These are phyloP conservation scores for Ilyonectria mors-panacis DNA, from an alignment of 2,329 filamentous ascomycete species.

Conservation along the genomic window DNA sequence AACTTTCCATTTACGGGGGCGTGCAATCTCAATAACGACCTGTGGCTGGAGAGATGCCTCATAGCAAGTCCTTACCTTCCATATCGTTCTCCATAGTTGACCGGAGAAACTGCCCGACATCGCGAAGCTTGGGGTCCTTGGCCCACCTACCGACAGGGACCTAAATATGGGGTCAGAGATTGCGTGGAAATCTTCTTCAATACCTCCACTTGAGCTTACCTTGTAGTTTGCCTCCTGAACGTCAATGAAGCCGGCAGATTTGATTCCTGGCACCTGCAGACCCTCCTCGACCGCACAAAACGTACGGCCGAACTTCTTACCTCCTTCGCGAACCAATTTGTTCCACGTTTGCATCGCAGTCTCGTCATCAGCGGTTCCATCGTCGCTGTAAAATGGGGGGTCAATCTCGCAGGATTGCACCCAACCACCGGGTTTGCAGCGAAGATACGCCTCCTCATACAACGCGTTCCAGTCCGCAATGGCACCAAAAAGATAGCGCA, in stretches of 20 bases:
- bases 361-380: slow-evolving; percentile 19
- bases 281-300: slow-evolving; percentile 16
- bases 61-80: slow-evolving; percentile 7
- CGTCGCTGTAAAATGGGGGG: slow-evolving; percentile 21
- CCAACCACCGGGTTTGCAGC: slow-evolving; percentile 25
- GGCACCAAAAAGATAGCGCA: slow-evolving; percentile 30
- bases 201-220: background rate
- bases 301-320: slow-evolving; percentile 3
- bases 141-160: slow-evolving; percentile 24
- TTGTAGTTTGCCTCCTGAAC: slow-evolving; percentile 23
- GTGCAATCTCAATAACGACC: rapidly evolving
- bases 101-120: slow-evolving; percentile 20
- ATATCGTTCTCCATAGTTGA: slow-evolving; percentile 29
- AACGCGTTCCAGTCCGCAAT: slow-evolving; percentile 23
- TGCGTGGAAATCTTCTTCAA: background rate
- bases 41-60: too few relatives aligned
- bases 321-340: slow-evolving; percentile 9
- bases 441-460: slow-evolving; percentile 22
- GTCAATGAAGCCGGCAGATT: slow-evolving; percentile 11
- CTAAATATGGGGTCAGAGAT: slow-evolving; percentile 1
- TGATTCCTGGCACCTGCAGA: background rate
- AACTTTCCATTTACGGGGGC: too few relatives aligned
- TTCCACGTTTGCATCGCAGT: slow-evolving; percentile 20
- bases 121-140: slow-evolving; percentile 21
- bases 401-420: slow-evolving; percentile 30